Percentiles rank a stretch among this genome's conserved stretches.
Evolutionary conservation across 1,284 basidiomycete species (phyloP).

Genomic region (Bondarzewia mesenterica): DNA sequence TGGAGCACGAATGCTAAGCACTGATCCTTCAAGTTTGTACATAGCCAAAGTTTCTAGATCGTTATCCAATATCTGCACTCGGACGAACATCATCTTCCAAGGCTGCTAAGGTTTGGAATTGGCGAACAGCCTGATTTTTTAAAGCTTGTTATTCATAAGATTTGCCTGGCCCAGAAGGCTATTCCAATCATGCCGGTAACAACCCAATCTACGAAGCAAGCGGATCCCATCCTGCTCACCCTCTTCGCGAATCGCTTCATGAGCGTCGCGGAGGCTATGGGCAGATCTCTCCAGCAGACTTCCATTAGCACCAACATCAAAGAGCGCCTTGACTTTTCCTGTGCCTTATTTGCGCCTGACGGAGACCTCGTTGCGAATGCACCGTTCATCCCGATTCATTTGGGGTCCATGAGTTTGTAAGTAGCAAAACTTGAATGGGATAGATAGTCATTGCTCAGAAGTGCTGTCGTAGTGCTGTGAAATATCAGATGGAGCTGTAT

Average conservation of each 20-base stretch:
- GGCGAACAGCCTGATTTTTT: no score
- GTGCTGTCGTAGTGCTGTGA: constrained; percentile 60
- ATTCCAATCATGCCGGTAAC: not conserved
- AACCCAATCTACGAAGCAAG: constrained; percentile 25
- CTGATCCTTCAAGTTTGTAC: no score
- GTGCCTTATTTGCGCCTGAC: constrained; percentile 85
- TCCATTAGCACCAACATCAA: constrained; percentile 90
- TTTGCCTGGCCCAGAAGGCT: no score
- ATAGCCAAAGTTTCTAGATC: no score
- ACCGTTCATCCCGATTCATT: constrained; percentile 76
- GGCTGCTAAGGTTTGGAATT: no score
- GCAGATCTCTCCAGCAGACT: constrained; percentile 81
- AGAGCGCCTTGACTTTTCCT: constrained; percentile 83
- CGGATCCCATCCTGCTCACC: constrained; percentile 84
- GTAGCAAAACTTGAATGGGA: constrained; percentile 18
- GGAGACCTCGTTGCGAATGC: constrained; percentile 90
- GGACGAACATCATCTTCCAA: no score
- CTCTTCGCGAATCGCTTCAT: constrained; percentile 91
- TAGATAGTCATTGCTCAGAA: not conserved
- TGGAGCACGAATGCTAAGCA: no score
- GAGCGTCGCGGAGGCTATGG: constrained; percentile 92
- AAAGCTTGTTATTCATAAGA: no score
- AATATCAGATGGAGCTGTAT: constrained; percentile 81
- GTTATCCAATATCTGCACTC: no score
- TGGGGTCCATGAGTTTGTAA: constrained; percentile 81